A percentile compares a stretch with the other conserved stretches of the same genome.
phyloP scores from a whole-genome alignment of 306 rosid species.

The Citrullus colocynthis region DNA sequence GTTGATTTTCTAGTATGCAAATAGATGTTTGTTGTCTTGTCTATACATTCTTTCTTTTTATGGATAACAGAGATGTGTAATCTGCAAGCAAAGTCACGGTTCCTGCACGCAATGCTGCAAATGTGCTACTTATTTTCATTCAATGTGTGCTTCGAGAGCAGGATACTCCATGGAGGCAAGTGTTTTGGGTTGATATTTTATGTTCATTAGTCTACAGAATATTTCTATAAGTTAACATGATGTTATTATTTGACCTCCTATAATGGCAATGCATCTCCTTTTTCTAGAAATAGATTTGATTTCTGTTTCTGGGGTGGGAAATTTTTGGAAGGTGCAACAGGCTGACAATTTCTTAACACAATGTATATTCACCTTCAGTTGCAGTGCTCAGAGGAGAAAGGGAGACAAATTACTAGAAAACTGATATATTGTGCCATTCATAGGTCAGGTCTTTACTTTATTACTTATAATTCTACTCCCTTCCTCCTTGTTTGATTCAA shows the following conservation, averaged over 20 bases:
- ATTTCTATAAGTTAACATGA: not conserved
- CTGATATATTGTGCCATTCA: constrained; percentile 72
- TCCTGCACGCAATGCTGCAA: constrained; percentile 87
- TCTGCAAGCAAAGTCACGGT: constrained; percentile 87
- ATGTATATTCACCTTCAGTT: constrained; percentile 30
- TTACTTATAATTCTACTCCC: not conserved
- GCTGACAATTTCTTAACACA: not conserved
- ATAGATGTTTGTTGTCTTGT: constrained; percentile 3
- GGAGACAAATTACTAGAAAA: constrained; percentile 49
- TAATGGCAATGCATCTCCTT: not conserved
- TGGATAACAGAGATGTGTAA: constrained; percentile 60
- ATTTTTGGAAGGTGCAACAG: not conserved
- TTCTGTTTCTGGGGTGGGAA: not conserved
- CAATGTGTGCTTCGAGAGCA: constrained; percentile 78
- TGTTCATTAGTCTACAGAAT: not conserved
- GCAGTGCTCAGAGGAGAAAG: constrained; percentile 69
- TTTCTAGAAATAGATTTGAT: not conserved
- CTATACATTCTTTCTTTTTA: constrained; percentile 16
- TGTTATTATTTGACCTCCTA: not conserved
- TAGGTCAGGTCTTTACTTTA: constrained; percentile 42
- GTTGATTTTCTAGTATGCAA: not conserved
- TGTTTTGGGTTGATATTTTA: constrained; percentile 7
- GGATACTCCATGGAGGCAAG: constrained; percentile 97
- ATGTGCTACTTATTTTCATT: constrained; percentile 80
- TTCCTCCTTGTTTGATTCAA: not conserved